These are phyloP conservation scores for Paecilomyces niveus DNA, from an alignment of 2,329 filamentous ascomycete species.

Conservation along the genomic window DNA sequence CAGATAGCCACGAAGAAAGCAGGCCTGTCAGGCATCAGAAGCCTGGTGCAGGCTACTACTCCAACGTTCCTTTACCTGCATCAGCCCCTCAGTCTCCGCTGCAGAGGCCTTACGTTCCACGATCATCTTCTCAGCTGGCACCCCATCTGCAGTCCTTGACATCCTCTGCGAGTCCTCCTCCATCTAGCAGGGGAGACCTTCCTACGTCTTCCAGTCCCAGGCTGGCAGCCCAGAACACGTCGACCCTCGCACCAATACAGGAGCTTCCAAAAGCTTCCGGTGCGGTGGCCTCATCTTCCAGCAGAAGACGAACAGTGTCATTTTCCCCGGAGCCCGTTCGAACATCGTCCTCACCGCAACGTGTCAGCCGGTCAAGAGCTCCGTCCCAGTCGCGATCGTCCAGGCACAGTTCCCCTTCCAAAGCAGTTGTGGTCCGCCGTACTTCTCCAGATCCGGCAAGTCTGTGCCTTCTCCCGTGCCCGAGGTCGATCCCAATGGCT, in stretches of 20 bases:
- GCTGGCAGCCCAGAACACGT: background rate
- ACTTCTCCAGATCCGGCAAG: slow-evolving; percentile 11
- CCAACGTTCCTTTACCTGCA: slow-evolving; percentile 3
- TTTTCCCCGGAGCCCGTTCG: background rate
- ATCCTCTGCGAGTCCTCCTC: background rate
- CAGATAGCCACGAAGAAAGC: background rate
- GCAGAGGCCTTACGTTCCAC: background rate
- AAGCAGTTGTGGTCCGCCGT: slow-evolving; percentile 7
- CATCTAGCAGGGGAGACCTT: background rate
- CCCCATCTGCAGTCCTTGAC: background rate
- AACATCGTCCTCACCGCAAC: background rate
- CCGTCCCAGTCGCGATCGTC: background rate
- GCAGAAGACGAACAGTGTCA: background rate
- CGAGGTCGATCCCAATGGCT: slow-evolving; percentile 54
- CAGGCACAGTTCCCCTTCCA: slow-evolving; percentile 7
- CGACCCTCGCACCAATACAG: background rate
- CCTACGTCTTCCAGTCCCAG: background rate
- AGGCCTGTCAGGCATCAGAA: background rate
- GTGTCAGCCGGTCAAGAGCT: background rate
- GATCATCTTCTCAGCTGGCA: background rate
- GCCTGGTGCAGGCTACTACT: slow-evolving; percentile 1
- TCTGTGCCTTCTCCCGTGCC: slow-evolving; percentile 57
- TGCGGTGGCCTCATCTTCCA: background rate
- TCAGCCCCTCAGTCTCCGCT: slow-evolving; percentile 5
- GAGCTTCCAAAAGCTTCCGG: background rate